phyloP scores from a whole-genome alignment of 768 basidiomycete species.

The Atractiella rhizophila region DNA sequence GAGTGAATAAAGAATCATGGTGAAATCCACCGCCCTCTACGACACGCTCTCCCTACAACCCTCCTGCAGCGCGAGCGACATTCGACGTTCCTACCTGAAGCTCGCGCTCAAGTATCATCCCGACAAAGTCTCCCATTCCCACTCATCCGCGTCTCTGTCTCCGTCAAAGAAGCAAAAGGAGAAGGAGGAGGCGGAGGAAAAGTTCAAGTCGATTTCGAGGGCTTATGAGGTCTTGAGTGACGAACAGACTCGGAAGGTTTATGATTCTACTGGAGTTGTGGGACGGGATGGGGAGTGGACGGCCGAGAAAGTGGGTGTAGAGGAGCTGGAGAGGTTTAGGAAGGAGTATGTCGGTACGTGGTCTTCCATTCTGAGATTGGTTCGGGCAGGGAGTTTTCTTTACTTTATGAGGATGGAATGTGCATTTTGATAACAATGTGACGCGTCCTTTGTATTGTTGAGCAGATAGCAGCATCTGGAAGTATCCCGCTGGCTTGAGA shows the following conservation, averaged over 20 bases:
- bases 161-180: conserved; percentile 33
- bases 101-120: conserved; percentile 64
- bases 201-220: conserved; percentile 68
- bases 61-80: not conserved
- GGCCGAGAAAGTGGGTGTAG: conserved; percentile 13
- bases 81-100: conserved; percentile 39
- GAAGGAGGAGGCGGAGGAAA: conserved; percentile 41
- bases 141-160: conserved; percentile 23
- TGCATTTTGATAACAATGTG: too few relatives aligned
- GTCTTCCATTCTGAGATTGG: not conserved
- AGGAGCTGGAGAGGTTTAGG: conserved; percentile 73
- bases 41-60: too few relatives aligned
- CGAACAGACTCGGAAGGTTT: conserved; percentile 42
- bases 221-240: conserved; percentile 75
- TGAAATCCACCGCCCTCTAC: too few relatives aligned
- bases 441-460: too few relatives aligned
- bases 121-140: conserved; percentile 34
- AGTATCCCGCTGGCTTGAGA: too few relatives aligned
- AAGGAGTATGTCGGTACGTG: conserved; percentile 64
- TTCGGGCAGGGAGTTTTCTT: not conserved
- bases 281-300: too few relatives aligned
- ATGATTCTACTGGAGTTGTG: conserved; percentile 68
- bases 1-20: too few relatives aligned
- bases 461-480: too few relatives aligned
- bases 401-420: not conserved